Percentiles rank a stretch among this genome's conserved stretches.
Evolutionary conservation across 1,284 basidiomycete species (phyloP).

Genomic region (Trichosporon sp.): DNA sequence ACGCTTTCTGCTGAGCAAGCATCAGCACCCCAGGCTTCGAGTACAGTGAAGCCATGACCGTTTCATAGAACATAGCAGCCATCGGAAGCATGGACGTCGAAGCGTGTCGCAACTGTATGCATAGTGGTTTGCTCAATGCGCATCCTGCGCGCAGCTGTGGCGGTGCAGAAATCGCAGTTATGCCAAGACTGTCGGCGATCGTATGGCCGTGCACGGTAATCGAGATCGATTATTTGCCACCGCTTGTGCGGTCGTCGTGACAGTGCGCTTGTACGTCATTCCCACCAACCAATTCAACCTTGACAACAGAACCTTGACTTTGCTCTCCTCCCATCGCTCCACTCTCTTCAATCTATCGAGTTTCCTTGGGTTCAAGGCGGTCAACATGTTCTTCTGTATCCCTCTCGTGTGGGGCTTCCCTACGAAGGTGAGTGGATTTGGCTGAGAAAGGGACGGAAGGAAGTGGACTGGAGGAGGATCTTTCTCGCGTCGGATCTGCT

Average conservation of each 20-base stretch:
- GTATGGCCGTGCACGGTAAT: background rate
- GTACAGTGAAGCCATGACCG: background rate
- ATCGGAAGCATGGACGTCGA: no score
- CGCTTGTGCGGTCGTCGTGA: background rate
- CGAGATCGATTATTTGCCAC: background rate
- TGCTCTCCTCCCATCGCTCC: background rate
- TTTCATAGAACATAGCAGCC: background rate
- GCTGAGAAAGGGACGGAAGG: background rate
- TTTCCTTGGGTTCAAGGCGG: background rate
- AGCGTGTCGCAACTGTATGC: background rate
- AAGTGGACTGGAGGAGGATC: background rate
- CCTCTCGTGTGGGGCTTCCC: conserved; percentile 2
- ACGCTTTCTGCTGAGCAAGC: background rate
- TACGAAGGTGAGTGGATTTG: background rate
- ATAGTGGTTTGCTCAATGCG: background rate
- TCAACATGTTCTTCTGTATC: conserved; percentile 1
- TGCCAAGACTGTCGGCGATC: background rate
- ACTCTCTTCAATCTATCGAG: background rate
- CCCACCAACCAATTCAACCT: background rate
- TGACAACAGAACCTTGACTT: conserved; percentile 3
- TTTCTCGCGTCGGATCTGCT: background rate
- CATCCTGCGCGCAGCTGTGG: background rate
- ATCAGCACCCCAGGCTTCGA: no score
- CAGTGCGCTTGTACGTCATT: background rate
- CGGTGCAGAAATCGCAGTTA: background rate